Base-by-base conservation (phyloP, 176 grass and related monocot genomes). In the Zea luxurians region DNA sequence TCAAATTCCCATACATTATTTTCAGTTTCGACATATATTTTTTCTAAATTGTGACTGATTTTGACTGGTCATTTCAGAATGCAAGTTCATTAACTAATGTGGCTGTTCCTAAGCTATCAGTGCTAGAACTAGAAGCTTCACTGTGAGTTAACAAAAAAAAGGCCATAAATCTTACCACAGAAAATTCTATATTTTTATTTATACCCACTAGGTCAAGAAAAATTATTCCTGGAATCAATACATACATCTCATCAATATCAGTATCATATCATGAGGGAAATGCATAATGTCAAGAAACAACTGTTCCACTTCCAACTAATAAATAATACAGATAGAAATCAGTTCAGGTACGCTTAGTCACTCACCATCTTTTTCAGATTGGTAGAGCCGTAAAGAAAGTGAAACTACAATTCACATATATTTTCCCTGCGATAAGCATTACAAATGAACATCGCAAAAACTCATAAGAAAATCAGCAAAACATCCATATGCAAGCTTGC, bases 201-300 rank as follows among this genome's bases (percentile, higher is more conserved):
- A 4, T 48, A 27, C 17, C 11, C 35, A 61, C 38, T 50, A 34
- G 35, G 42, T 27, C 3, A 36, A 37, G 12, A 16, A 74, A 16
- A 15, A 45, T 45, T 50, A 66, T 57, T 57, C 16, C 43, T 66
- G 27, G 3, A 37, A 74, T 37, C 10, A 74, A 27, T 27, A 27
- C 27, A 74, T 69, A 69, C n/a, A 69, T 6, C 66, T 69, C 43
- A n/a, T 55, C 53, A 8, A 18, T 55, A 17, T 55, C 53, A 55
- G 16, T 55, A 55, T 55, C 17, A 55, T 55, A 55, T 55, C 6
- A 18, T 18, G 2, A 55, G 53, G 16, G 7, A 55, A 55, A 55
- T 55, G 53, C 6, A 55, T 36, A 52, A 36, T 36, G 54, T 4
- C 27, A 58, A 52, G 36, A 76, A 75, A 46, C 6, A 65, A 57